Evolutionary conservation across 129 eudicot genomes (phyloP).

Genomic region (Pittosporum tobira): DNA sequence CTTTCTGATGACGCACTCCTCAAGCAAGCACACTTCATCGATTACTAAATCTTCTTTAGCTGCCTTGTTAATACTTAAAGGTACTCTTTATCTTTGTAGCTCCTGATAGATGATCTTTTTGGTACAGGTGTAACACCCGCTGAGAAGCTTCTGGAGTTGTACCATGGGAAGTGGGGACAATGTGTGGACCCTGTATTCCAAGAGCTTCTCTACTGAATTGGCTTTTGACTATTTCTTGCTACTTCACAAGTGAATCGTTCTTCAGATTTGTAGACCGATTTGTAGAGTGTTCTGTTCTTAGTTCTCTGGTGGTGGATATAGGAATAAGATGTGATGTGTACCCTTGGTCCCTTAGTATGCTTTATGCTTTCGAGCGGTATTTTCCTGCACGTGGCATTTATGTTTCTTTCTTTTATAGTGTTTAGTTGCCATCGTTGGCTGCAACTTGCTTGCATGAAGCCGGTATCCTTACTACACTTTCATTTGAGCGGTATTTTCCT

Average conservation of each 20-base stretch:
- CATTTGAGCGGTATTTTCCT: slow-evolving; percentile 5
- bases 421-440: too few species aligned
- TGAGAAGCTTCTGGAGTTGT: slow-evolving; percentile 79
- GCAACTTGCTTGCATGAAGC: too few species aligned
- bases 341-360: slow-evolving; percentile 7
- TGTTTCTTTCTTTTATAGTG: background rate
- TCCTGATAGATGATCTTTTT: background rate
- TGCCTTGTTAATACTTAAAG: too few species aligned
- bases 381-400: background rate
- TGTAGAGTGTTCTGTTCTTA: background rate
- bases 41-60: too few species aligned
- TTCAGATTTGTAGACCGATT: too few species aligned
- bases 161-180: slow-evolving; percentile 85
- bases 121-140: slow-evolving; percentile 85
- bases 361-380: slow-evolving; percentile 14
- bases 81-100: too few species aligned
- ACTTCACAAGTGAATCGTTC: background rate
- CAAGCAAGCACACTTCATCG: too few species aligned
- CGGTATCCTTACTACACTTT: too few species aligned
- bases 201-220: slow-evolving; percentile 69
- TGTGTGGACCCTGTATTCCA: slow-evolving; percentile 80
- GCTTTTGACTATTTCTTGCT: slow-evolving; percentile 8
- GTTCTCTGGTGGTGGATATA: slow-evolving; percentile 1
- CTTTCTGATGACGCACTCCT: too few species aligned
- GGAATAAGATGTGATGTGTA: slow-evolving; percentile 29